phyloP scores from a whole-genome alignment of 345 rosid genomes.

The Eucalyptus curtisii region DNA sequence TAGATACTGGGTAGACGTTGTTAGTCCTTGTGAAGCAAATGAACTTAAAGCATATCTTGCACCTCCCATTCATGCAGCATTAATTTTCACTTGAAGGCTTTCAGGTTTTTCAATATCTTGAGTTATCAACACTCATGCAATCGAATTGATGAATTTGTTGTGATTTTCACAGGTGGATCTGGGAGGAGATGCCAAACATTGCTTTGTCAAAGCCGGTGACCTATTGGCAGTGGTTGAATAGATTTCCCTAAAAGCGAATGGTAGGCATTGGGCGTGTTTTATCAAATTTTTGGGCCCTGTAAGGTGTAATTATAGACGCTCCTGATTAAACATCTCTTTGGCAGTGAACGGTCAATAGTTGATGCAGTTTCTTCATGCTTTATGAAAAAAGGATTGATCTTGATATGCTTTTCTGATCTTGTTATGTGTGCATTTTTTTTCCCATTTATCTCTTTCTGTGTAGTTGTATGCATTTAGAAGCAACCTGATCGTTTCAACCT shows the following conservation, averaged over 20 bases:
- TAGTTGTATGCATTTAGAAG: background rate
- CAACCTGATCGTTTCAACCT: background rate
- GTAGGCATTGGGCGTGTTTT: background rate
- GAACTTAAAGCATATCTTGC: background rate
- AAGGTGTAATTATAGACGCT: background rate
- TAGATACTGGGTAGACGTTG: background rate
- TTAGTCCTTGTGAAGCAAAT: background rate
- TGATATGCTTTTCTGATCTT: background rate
- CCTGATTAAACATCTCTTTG: background rate
- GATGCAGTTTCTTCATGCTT: background rate
- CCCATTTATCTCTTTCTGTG: background rate
- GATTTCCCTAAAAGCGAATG: background rate
- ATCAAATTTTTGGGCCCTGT: background rate
- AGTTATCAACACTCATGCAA: too few species aligned
- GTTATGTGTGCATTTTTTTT: background rate
- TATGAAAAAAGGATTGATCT: background rate
- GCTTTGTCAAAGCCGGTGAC: conserved; percentile 80
- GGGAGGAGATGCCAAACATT: conserved; percentile 59
- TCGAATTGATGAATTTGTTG: background rate
- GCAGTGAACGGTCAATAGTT: background rate
- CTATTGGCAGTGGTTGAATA: conserved; percentile 75
- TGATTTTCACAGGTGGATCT: conserved; percentile 44
- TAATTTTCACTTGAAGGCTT: background rate
- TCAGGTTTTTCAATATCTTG: background rate
- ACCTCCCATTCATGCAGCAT: background rate